Percentiles rank a stretch among this genome's conserved stretches.
These are phyloP conservation scores for Ramichloridium luteum DNA, from an alignment of 2,329 filamentous ascomycete genomes.

Conservation along the genomic window DNA sequence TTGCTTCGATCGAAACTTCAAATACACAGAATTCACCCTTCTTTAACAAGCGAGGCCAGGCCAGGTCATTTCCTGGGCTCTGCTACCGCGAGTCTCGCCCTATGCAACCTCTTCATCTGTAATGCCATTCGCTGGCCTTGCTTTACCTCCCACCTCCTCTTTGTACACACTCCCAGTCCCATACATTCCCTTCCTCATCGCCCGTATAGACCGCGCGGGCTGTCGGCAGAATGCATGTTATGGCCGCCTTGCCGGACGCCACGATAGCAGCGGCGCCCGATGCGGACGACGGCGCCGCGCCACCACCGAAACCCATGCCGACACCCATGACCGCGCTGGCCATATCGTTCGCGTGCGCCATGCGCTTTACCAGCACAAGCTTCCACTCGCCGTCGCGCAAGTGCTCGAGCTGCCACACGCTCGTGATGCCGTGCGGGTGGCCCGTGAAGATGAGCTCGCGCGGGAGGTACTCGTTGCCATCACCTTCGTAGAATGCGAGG, in stretches of 20 bases:
- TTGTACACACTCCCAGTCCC: slow-evolving; percentile 26
- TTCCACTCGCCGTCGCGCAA: slow-evolving; percentile 54
- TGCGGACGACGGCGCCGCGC: slow-evolving; percentile 33
- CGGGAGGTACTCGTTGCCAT: slow-evolving; percentile 83
- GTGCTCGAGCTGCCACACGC: slow-evolving; percentile 51
- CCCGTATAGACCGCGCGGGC: slow-evolving; percentile 79
- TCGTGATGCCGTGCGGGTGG: slow-evolving; percentile 71
- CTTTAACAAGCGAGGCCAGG: too few species aligned
- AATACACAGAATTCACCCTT: too few species aligned
- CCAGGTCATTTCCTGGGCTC: too few species aligned
- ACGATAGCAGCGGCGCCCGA: neutral
- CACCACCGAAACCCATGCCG: too few species aligned
- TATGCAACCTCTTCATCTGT: too few species aligned
- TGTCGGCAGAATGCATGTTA: slow-evolving; percentile 78
- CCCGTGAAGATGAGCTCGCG: slow-evolving; percentile 80
- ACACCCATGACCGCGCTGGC: too few species aligned
- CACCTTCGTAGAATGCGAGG: slow-evolving; percentile 87
- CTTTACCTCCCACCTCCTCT: too few species aligned
- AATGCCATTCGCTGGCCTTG: too few species aligned
- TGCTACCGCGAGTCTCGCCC: too few species aligned
- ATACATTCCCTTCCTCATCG: slow-evolving; percentile 79
- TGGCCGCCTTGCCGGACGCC: slow-evolving; percentile 42
- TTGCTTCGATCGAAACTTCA: too few species aligned
- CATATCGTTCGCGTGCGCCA: slow-evolving; percentile 68
- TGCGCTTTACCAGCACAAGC: slow-evolving; percentile 63